Conservation (phyloP, 2,329 filamentous ascomycete genomes). For the Claviceps quebecensis region DNA sequence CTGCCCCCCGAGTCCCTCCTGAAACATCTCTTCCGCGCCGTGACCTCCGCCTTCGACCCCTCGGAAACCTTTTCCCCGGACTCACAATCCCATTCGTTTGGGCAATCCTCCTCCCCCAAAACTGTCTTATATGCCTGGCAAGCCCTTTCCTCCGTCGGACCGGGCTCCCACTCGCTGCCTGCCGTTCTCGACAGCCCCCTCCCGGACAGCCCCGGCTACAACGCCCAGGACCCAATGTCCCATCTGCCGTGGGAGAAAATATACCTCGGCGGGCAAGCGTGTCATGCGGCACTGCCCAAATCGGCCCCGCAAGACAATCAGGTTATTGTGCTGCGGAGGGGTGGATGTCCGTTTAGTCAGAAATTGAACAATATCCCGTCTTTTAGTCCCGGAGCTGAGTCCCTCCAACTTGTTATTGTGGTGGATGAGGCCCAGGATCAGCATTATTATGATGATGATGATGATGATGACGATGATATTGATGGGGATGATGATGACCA, state of each 20-base stretch:
- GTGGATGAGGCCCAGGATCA: conserved; percentile 30
- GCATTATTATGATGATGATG: too few relatives aligned
- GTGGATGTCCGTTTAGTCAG: conserved; percentile 68
- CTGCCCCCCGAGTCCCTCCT: conserved; percentile 27
- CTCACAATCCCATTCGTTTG: conserved; percentile 14
- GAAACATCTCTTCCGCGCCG: conserved; percentile 31
- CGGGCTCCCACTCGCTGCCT: conserved; percentile 56
- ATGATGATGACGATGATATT: too few relatives aligned
- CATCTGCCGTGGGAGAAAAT: conserved; percentile 55
- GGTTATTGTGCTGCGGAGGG: conserved; percentile 68
- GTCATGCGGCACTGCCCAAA: conserved; percentile 43
- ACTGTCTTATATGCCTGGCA: conserved; percentile 33
- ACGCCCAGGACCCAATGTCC: conserved; percentile 20
- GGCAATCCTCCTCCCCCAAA: conserved; percentile 10
- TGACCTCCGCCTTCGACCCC: conserved; percentile 30
- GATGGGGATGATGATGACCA: conserved; percentile 8
- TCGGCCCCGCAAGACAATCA: conserved; percentile 45
- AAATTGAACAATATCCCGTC: conserved; percentile 79
- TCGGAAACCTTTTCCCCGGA: conserved; percentile 17
- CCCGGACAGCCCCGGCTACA: conserved; percentile 27
- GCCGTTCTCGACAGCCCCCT: conserved; percentile 44
- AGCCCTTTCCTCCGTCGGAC: conserved; percentile 38
- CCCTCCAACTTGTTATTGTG: conserved; percentile 70
- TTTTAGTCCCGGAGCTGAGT: conserved; percentile 44
- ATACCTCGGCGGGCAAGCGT: conserved; percentile 58